Conservation (phyloP, 345 rosid genomes). For the Firmiana major region DNA sequence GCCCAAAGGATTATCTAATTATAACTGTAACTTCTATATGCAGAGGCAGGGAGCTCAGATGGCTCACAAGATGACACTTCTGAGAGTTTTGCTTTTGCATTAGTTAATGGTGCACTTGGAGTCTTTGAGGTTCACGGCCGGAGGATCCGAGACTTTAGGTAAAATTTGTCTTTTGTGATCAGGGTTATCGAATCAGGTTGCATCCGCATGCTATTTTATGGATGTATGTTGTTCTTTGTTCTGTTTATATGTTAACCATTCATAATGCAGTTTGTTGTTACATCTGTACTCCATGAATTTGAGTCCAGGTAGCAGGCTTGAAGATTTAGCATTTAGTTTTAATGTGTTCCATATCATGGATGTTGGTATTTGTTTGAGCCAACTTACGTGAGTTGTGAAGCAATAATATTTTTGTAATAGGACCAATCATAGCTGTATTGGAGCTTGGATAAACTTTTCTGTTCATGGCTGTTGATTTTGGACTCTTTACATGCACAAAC, state of each 20-base stretch:
- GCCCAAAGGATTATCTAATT: conserved; percentile 27
- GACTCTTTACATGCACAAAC: not conserved
- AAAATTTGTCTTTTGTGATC: conserved; percentile 24
- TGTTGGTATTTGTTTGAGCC: not conserved
- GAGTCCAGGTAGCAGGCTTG: not conserved
- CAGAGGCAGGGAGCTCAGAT: conserved; percentile 51
- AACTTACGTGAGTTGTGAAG: not conserved
- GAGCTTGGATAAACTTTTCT: not conserved
- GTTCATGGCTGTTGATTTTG: not conserved
- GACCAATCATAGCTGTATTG: not conserved
- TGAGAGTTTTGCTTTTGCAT: conserved; percentile 97
- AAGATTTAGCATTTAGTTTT: not conserved
- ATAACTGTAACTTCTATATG: conserved; percentile 24
- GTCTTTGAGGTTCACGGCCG: conserved; percentile 98
- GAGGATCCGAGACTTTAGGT: conserved; percentile 95
- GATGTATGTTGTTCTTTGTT: not conserved
- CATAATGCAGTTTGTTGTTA: not conserved
- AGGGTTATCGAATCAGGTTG: not conserved
- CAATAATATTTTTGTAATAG: not conserved
- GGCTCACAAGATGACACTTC: conserved; percentile 65
- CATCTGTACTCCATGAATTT: not conserved
- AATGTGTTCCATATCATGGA: not conserved
- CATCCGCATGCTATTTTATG: not conserved
- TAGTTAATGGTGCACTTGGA: conserved; percentile 97
- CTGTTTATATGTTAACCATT: not conserved